Base-by-base conservation (phyloP, 306 rosid genomes). In the Rosa rugosa region DNA sequence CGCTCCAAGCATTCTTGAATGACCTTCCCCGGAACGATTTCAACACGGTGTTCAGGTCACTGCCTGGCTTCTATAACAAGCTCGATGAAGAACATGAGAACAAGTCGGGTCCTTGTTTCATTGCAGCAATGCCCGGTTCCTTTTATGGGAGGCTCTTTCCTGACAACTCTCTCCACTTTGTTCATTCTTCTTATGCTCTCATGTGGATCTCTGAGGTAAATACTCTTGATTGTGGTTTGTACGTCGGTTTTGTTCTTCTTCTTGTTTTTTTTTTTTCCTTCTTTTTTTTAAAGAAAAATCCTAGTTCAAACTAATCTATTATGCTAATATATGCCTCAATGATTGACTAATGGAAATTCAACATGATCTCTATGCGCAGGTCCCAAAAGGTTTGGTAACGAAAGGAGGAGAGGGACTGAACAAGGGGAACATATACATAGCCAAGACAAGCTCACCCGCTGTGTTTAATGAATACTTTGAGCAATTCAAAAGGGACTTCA, bases 71-170 rank as follows among this genome's bases (percentile, higher is more conserved):
- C 79, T 23, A 72, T 11, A 18, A 78, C 56, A 70, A 50, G 5
- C 50, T 78, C 8, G 23, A 46, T 23, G 16, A 63, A 10, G 65
- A 73, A 22, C 12, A 3, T 62, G 54, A 80, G 49, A 22, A 23
- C 1, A 38, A 75, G 0, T 18, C 44, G 71, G 86, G 86, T 7
- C 62, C 72, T 11, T 84, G 88, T 62, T 86, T 84, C 51, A 72
- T 87, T 11, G 41, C 66, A 34, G 91, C 82, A 54, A 63, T 80
- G 18, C 96, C 90, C 0, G 96, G 88, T 4, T 83, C 59, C 20
- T 91, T 91, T 64, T 79, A 89, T 13, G 88, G 83, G 0, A 85
- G 91, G 67, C 86, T 90, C 7, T 91, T 91, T 10, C 91, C 93
- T 70, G 42, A 40, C 42, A 40, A 4, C 44, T 41, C 7, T 4